A percentile compares a stretch with the other conserved stretches of the same genome.
phyloP scores from a whole-genome alignment of 345 rosid genomes.

The Kandelia obovata region DNA sequence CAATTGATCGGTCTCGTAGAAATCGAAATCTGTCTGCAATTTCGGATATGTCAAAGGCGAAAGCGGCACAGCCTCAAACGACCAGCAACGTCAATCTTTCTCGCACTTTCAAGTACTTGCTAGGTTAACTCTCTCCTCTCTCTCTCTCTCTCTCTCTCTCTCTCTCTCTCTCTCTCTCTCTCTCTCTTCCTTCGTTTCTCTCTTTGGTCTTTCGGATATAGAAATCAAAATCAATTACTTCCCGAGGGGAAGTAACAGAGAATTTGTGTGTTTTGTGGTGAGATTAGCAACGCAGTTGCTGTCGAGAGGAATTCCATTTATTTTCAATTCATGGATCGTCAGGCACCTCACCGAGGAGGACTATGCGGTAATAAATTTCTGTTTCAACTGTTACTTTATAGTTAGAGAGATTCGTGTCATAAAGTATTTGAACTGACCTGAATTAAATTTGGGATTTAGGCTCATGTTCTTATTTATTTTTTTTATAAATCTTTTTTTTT shows the following conservation, averaged over 20 bases:
- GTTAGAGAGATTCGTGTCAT: background rate
- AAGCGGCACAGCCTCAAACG: slow-evolving; percentile 12
- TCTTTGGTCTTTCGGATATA: background rate
- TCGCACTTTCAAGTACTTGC: slow-evolving; percentile 30
- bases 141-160: background rate
- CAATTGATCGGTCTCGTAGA: no score
- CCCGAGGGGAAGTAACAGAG: background rate
- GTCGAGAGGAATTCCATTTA: slow-evolving; percentile 83
- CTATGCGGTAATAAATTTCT: slow-evolving; percentile 55
- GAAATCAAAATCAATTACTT: no score
- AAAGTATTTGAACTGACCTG: no score
- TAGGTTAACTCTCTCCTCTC: slow-evolving; percentile 11
- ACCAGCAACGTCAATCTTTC: slow-evolving; percentile 20
- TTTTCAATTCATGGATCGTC: slow-evolving; percentile 85
- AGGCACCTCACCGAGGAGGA: slow-evolving; percentile 68
- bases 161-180: background rate
- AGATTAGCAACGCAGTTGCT: slow-evolving; percentile 64
- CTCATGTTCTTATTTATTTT: background rate
- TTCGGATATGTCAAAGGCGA: slow-evolving; percentile 16
- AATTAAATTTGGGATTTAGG: background rate
- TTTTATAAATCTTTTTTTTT: background rate
- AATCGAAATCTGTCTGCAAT: background rate
- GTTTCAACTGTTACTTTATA: background rate
- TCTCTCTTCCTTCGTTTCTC: slow-evolving; percentile 4
- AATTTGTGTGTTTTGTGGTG: background rate